phyloP scores from a whole-genome alignment of 129 eudicot species.

The Erigeron canadensis region DNA sequence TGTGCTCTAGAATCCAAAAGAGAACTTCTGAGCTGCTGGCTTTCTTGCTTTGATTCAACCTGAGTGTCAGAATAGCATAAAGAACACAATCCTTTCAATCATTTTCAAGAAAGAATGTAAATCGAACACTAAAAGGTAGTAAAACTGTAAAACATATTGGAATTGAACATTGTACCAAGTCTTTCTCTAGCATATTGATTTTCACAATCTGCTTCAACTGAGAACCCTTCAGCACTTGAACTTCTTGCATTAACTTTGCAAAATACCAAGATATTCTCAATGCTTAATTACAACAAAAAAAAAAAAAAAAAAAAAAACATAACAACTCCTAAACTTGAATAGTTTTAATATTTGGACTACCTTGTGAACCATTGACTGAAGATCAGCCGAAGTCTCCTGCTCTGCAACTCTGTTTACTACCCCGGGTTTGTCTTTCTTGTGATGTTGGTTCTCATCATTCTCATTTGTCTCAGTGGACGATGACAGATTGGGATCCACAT shows the following conservation, averaged over 20 bases:
- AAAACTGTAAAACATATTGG: constrained; percentile 8
- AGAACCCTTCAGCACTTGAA: constrained; percentile 48
- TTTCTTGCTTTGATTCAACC: constrained; percentile 55
- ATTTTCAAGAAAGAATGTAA: background rate
- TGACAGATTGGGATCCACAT: constrained; percentile 1
- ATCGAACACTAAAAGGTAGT: background rate
- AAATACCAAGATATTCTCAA: background rate
- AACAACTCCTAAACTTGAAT: background rate
- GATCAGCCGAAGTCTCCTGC: constrained; percentile 20
- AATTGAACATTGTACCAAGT: constrained; percentile 46
- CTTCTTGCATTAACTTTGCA: constrained; percentile 50
- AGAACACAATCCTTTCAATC: background rate
- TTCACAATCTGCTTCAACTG: constrained; percentile 42
- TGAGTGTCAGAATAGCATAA: constrained; percentile 25
- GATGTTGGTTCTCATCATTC: constrained; percentile 22
- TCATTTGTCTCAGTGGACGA: constrained; percentile 8
- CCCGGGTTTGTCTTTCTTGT: constrained; percentile 13
- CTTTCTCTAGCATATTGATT: constrained; percentile 47
- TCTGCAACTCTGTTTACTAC: constrained; percentile 1
- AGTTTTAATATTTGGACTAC: constrained; percentile 16
- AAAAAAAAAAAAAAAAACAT: background rate
- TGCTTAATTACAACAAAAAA: constrained; percentile 3
- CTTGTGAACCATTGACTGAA: constrained; percentile 35
- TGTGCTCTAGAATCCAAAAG: constrained; percentile 24
- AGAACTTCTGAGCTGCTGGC: constrained; percentile 32